A percentile compares a stretch with the other conserved stretches of the same genome.
These are phyloP conservation scores for Stenocarpella maydis DNA, from an alignment of 2,329 filamentous ascomycete genomes.

Conservation along the genomic window DNA sequence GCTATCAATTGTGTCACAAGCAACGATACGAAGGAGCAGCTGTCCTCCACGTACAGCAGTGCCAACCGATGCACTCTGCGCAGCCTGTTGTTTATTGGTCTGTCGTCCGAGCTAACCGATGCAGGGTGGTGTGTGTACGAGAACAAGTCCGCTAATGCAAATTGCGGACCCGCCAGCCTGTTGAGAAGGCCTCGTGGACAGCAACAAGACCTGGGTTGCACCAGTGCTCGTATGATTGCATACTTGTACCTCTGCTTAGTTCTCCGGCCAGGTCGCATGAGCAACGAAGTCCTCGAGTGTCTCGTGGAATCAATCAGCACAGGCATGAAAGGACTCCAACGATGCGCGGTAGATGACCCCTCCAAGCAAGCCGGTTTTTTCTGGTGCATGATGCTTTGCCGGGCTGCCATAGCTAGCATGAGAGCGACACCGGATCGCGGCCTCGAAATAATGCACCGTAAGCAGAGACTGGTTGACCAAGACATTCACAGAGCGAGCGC, in stretches of 20 bases:
- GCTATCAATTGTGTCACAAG: slow-evolving; percentile 1
- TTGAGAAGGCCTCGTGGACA: background rate
- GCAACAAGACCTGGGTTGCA: background rate
- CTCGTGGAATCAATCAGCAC: background rate
- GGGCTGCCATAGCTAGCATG: slow-evolving; percentile 7
- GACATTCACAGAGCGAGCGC: background rate
- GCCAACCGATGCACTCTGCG: background rate
- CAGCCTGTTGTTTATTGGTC: slow-evolving; percentile 9
- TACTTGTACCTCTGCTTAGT: slow-evolving; percentile 58
- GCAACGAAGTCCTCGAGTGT: slow-evolving; percentile 48
- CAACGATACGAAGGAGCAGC: background rate
- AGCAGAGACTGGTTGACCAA: background rate
- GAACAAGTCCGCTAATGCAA: background rate
- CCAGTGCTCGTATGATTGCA: slow-evolving; percentile 50
- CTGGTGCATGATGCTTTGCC: slow-evolving; percentile 2
- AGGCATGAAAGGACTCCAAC: background rate
- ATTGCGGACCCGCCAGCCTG: background rate
- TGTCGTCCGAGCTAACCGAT: slow-evolving; percentile 19
- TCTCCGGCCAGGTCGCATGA: slow-evolving; percentile 50
- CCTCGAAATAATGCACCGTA: background rate
- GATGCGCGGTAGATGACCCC: background rate
- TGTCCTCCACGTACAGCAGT: background rate
- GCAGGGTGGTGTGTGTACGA: slow-evolving; percentile 10
- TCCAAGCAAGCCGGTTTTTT: slow-evolving; percentile 1
- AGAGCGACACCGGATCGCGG: background rate